A percentile compares a stretch with the other conserved stretches of the same genome.
Conservation (phyloP, 2,329 filamentous ascomycete genomes). For the Pseudocercospora musae region DNA sequence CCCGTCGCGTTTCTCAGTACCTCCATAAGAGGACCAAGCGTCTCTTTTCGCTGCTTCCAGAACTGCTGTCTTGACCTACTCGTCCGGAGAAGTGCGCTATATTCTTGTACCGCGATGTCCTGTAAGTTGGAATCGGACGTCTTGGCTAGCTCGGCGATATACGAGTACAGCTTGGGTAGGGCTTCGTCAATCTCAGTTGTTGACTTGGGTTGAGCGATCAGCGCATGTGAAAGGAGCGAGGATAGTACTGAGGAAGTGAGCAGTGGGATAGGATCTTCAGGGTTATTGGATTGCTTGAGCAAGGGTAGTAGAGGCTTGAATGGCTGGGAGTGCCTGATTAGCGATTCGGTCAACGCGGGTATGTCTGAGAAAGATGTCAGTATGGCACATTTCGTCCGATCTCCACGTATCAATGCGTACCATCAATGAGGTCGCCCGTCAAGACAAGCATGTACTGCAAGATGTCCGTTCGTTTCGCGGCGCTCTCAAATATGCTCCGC, state of each 20-base stretch:
- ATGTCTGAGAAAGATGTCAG: conserved; percentile 57
- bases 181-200: conserved; percentile 66
- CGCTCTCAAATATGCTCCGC: conserved; percentile 78
- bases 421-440: conserved; percentile 79
- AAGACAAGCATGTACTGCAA: conserved; percentile 93
- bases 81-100: conserved; percentile 78
- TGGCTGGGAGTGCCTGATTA: conserved; percentile 67
- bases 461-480: conserved; percentile 81
- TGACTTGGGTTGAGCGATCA: conserved; percentile 59
- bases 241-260: conserved; percentile 85
- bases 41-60: conserved; percentile 87
- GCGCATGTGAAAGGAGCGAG: conserved; percentile 66
- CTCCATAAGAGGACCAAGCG: conserved; percentile 73
- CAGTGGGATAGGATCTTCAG: conserved; percentile 82
- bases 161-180: conserved; percentile 77
- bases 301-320: conserved; percentile 80
- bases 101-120: conserved; percentile 91
- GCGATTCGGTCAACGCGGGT: conserved; percentile 70
- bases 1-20: conserved; percentile 75
- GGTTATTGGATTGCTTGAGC: conserved; percentile 76
- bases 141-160: conserved; percentile 79
- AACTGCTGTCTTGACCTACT: conserved; percentile 74
- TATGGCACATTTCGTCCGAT: neutral
- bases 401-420: conserved; percentile 46
- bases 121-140: conserved; percentile 85